These are phyloP conservation scores for Pleurotus pulmonarius DNA, from an alignment of 768 basidiomycete genomes.

Conservation along the genomic window DNA sequence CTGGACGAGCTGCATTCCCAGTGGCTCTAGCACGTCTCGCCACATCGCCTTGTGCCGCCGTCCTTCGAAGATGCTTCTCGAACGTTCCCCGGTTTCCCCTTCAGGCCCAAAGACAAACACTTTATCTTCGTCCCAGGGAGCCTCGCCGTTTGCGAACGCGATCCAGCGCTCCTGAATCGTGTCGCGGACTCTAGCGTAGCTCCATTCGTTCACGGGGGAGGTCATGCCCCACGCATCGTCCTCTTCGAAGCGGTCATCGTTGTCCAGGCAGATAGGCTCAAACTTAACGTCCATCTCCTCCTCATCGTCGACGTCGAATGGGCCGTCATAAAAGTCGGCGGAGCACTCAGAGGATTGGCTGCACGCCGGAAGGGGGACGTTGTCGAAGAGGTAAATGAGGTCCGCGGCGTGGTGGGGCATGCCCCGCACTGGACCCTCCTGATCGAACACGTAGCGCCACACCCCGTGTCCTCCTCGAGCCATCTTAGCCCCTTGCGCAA, in stretches of 20 bases:
- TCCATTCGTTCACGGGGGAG: slow-evolving; percentile 56
- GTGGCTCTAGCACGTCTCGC: slow-evolving; percentile 63
- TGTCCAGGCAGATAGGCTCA: slow-evolving; percentile 17
- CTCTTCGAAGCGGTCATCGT: slow-evolving; percentile 12
- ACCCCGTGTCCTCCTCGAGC: slow-evolving; percentile 57
- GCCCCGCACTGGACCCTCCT: slow-evolving; percentile 65
- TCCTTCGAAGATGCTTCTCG: slow-evolving; percentile 59
- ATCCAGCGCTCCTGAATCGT: slow-evolving; percentile 75
- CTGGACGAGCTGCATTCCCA: slow-evolving; percentile 64
- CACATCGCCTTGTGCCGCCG: slow-evolving; percentile 57
- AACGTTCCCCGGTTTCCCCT: slow-evolving; percentile 76
- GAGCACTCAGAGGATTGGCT: slow-evolving; percentile 13
- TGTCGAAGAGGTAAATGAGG: slow-evolving; percentile 77
- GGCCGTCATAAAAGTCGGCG: slow-evolving; percentile 26
- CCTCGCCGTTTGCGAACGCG: slow-evolving; percentile 68
- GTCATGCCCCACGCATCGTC: slow-evolving; percentile 49
- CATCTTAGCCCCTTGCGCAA: slow-evolving; percentile 45
- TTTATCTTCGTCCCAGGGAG: slow-evolving; percentile 66
- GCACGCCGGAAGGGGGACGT: slow-evolving; percentile 50
- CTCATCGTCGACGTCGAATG: slow-evolving; percentile 31
- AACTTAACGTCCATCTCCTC: slow-evolving; percentile 26
- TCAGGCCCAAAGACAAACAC: slow-evolving; percentile 81
- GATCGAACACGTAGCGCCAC: slow-evolving; percentile 81
- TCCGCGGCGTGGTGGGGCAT: slow-evolving; percentile 70
- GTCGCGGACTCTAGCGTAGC: slow-evolving; percentile 64